A percentile compares a stretch with the other conserved stretches of the same genome.
Evolutionary conservation across 306 rosid genomes (phyloP).

Genomic region (Prosopis cineraria): DNA sequence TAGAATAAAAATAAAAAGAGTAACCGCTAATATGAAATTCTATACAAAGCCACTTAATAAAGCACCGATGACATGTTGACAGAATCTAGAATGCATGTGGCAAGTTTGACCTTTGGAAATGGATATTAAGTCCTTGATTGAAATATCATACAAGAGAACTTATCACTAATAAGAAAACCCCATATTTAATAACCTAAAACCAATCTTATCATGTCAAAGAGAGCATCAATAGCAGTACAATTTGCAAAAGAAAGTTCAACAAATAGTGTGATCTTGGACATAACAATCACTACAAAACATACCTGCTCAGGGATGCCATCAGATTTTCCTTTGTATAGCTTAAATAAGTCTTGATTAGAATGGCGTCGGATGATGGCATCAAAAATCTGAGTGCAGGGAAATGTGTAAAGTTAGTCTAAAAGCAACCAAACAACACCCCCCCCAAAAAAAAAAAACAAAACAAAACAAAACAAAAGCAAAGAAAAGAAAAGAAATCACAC

Average conservation of each 20-base stretch:
- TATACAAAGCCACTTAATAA: conserved; percentile 12
- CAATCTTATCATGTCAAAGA: conserved; percentile 17
- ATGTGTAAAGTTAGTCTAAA: neutral
- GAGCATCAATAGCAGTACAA: neutral
- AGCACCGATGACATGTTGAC: neutral
- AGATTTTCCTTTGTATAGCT: conserved; percentile 41
- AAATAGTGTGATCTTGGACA: neutral
- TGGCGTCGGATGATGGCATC: conserved; percentile 53
- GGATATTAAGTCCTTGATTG: neutral
- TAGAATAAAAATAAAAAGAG: conserved; percentile 11
- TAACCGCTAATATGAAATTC: neutral
- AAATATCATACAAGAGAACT: neutral
- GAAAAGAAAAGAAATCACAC: too few relatives aligned
- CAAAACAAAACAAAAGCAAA: too few relatives aligned
- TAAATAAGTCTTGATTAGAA: conserved; percentile 50
- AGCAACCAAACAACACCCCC: conserved; percentile 12
- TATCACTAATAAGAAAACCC: neutral
- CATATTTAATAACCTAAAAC: conserved; percentile 5
- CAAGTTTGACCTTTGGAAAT: neutral
- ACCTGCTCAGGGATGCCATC: conserved; percentile 74
- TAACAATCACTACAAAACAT: conserved; percentile 22
- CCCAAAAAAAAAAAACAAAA: neutral
- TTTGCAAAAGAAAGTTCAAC: conserved; percentile 21
- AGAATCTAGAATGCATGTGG: neutral
- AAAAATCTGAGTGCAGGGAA: conserved; percentile 50